Conservation (phyloP, 2,329 filamentous ascomycete species). For the Paecilomyces formosus region DNA sequence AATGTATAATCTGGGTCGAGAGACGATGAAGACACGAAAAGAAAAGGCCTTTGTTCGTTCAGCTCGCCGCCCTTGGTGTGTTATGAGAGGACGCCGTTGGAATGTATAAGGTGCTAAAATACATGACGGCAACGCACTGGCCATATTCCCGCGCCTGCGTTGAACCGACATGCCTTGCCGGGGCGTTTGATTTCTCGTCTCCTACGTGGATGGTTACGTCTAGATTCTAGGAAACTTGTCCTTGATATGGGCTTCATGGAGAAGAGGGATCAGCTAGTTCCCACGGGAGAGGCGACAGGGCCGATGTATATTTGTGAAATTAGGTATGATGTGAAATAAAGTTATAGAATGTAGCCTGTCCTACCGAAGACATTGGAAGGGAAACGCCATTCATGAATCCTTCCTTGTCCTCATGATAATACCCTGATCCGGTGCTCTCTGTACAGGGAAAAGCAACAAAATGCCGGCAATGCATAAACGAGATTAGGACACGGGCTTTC, state of each 20-base stretch:
- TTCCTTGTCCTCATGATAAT: background rate
- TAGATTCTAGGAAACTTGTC: too few species aligned
- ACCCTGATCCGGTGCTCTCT: background rate
- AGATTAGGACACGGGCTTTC: background rate
- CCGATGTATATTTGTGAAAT: background rate
- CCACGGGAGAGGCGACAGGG: background rate
- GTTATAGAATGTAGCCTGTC: background rate
- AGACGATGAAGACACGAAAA: background rate
- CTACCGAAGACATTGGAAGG: background rate
- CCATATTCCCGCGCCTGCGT: background rate
- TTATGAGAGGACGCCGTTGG: background rate
- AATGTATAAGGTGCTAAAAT: background rate
- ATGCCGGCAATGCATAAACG: background rate
- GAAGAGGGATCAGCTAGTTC: background rate
- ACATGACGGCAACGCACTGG: background rate
- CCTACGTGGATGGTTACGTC: background rate
- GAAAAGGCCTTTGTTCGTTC: background rate
- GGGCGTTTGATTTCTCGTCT: background rate
- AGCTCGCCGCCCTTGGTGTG: background rate
- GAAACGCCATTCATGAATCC: background rate
- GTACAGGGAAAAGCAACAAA: background rate
- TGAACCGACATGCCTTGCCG: background rate
- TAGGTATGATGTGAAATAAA: background rate
- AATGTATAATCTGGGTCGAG: background rate
- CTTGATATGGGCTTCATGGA: background rate